Base-by-base conservation (phyloP, 345 rosid species). In the Lumnitzera racemosa region DNA sequence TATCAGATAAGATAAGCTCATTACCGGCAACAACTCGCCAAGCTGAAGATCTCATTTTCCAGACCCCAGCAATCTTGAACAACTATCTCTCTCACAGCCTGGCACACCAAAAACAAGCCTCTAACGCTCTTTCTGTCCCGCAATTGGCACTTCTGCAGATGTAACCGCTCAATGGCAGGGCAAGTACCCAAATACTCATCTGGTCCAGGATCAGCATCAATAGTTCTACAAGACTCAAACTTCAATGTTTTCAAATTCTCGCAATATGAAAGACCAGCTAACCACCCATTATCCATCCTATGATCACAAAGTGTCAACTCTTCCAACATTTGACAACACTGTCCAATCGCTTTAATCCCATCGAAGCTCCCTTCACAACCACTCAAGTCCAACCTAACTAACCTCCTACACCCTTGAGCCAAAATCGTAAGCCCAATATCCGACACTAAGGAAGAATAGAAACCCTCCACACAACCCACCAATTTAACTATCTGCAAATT, bases 271-370 rank as follows among this genome's bases (percentile, higher is more conserved):
- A 95, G 83, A 15, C 82, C 99, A 43, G 80, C 85, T 78, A 90
- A 52, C 99, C 99, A 95, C 1, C 99, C 98, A 31, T 75, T 81
- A 55, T 86, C 98, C 99, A 95, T 88, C 73, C 83, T 73, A 65
- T 95, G 98, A 85, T 90, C 88, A 65, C 66, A 74, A 58, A 95
- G 60, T 16, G 84, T 77, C 70, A 95, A 73, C 54, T 95, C 98
- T 77, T 90, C 99, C 2, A 90, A 87, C 99, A 95, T 88, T 63
- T 83, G 91, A 63, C 99, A 95, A 56, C 97, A 90, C 67, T 85
- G 86, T 6, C 96, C 99, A 3, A 95, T 82, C 7, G 96, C 99
- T 58, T 88, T 95, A 50, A 90, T 79, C 80, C 98, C 99, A 63
- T 86, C 96, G 24, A 81, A 90, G 49, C 98, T 90, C 53, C 99